A percentile compares a stretch with the other conserved stretches of the same genome.
These are phyloP conservation scores for Aurinia saxatilis DNA, from an alignment of 345 rosid genomes.

Conservation along the genomic window DNA sequence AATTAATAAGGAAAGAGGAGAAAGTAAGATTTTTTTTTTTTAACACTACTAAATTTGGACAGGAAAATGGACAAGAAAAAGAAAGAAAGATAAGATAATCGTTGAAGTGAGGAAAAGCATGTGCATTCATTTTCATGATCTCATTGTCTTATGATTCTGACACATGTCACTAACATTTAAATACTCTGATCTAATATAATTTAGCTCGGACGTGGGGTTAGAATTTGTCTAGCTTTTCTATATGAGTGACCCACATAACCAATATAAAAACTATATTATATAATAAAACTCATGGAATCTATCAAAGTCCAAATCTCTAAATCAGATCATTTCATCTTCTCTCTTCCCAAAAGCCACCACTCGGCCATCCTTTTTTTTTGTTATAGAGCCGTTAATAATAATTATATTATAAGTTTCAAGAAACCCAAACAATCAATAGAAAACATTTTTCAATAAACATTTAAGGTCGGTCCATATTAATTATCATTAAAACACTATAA, in stretches of 20 bases:
- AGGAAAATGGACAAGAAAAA: not conserved
- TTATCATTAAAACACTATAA: too few species aligned
- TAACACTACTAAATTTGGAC: not conserved
- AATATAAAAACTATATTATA: not conserved
- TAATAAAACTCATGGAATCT: constrained; percentile 23
- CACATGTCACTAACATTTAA: constrained; percentile 16
- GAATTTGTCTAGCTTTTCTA: constrained; percentile 14
- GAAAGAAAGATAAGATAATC: not conserved
- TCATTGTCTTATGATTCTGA: not conserved
- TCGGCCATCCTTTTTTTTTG: constrained; percentile 65
- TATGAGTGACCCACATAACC: constrained; percentile 9
- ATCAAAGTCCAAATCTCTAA: constrained; percentile 32
- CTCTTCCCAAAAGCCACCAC: constrained; percentile 39
- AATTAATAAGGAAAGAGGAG: not conserved
- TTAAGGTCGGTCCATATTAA: too few species aligned
- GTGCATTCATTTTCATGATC: constrained; percentile 9
- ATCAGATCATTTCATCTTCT: constrained; percentile 13
- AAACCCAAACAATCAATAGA: too few species aligned
- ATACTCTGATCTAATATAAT: not conserved
- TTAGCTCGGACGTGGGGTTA: constrained; percentile 14
- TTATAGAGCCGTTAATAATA: too few species aligned
- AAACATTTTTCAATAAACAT: too few species aligned
- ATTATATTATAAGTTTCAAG: too few species aligned
- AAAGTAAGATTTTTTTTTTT: not conserved
- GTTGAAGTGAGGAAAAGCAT: constrained; percentile 7